Percentiles rank a stretch among this genome's conserved stretches.
Conservation (phyloP, 176 grass and related monocot genomes). For the Triticum turgidum region DNA sequence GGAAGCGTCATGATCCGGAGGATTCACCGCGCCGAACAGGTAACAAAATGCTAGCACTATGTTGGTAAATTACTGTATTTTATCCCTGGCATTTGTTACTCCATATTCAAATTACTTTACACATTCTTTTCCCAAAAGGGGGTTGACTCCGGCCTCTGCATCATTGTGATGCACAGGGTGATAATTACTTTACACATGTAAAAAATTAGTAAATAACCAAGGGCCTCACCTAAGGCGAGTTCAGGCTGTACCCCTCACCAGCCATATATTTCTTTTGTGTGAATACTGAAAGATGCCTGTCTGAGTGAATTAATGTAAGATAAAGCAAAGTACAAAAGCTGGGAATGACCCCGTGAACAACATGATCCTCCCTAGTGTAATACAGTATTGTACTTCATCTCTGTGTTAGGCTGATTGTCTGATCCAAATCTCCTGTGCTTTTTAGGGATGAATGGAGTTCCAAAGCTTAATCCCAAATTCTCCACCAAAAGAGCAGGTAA, state of each 20-base stretch:
- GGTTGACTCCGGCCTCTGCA: too few relatives aligned
- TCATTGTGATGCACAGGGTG: too few relatives aligned
- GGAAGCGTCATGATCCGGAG: constrained; percentile 24
- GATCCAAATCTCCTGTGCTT: constrained; percentile 20
- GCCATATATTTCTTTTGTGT: neutral
- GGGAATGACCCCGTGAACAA: neutral
- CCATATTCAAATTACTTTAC: neutral
- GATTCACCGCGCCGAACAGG: constrained; percentile 29
- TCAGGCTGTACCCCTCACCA: too few relatives aligned
- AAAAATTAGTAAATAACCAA: neutral
- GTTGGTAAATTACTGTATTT: neutral
- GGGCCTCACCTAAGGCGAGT: neutral
- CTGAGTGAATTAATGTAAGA: neutral
- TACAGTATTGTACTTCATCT: neutral
- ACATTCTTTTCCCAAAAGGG: too few relatives aligned
- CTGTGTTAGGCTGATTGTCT: neutral
- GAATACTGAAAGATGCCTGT: neutral
- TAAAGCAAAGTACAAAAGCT: neutral
- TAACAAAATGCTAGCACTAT: constrained; percentile 5
- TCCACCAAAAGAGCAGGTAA: constrained; percentile 68
- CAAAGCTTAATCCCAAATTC: constrained; percentile 36
- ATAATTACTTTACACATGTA: neutral
- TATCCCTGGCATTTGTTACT: neutral
- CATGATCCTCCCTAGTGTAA: neutral
- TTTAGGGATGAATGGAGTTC: constrained; percentile 47